Evolutionary conservation across 345 rosid species (phyloP).

Genomic region (Eucalyptus fibrosa): DNA sequence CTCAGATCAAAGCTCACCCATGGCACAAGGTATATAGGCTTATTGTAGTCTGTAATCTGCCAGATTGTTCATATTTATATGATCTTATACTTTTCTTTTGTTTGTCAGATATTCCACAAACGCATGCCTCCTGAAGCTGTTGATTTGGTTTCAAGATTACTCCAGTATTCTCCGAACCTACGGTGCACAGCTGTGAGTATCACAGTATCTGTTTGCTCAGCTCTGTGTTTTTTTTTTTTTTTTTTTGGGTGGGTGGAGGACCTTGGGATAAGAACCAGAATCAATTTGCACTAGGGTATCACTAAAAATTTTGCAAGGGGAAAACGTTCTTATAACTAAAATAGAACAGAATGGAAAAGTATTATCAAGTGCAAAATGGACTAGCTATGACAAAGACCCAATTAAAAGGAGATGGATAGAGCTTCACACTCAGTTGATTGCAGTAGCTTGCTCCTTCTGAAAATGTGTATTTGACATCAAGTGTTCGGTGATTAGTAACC

Average conservation of each 20-base stretch:
- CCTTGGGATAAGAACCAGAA: neutral
- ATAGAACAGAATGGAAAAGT: neutral
- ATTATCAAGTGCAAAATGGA: neutral
- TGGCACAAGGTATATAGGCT: slow-evolving; percentile 9
- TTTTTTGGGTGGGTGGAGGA: neutral
- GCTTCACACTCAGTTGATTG: neutral
- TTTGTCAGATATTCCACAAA: slow-evolving; percentile 8
- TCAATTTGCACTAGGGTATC: neutral
- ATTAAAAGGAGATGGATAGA: neutral
- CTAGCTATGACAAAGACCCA: neutral
- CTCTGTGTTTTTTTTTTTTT: neutral
- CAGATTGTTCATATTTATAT: neutral
- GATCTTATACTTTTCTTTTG: neutral
- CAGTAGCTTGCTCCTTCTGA: neutral
- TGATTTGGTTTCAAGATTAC: slow-evolving; percentile 8
- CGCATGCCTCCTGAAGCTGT: slow-evolving; percentile 13
- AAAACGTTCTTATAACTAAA: neutral
- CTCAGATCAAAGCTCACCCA: slow-evolving; percentile 13
- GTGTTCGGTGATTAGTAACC: neutral
- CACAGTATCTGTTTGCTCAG: neutral
- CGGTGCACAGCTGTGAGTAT: slow-evolving; percentile 7
- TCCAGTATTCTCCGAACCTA: slow-evolving; percentile 9
- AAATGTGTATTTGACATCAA: neutral
- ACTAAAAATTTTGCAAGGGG: neutral
- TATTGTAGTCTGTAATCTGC: neutral